Base-by-base conservation (phyloP, 106 monocot species). In the Allium cepa region DNA sequence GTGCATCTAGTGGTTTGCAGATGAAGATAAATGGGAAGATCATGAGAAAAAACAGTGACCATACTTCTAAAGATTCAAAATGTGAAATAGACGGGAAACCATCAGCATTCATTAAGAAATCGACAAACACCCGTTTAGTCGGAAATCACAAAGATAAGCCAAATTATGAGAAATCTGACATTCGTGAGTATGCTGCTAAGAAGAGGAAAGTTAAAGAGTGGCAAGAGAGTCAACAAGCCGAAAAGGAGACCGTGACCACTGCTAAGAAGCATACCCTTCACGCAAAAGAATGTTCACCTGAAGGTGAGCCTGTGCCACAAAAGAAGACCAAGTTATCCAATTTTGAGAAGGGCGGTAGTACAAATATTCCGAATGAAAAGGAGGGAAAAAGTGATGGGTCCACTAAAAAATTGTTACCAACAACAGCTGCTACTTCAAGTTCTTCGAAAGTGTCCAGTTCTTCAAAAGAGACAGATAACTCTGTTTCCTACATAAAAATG, bases 371-470 rank as follows among this genome's bases (percentile, higher is more conserved):
- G 2, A 60, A 72, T 77, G 68, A 62, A 18, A 72, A 36, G 46
- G 64, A 59, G 27, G 74, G 69, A 7, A 76, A 73, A 73, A 70
- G 50, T 22, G 56, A 58, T 53, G 13, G 15, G 15, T 17, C 26
- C 15, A 59, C 71, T 17, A 73, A 56, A 69, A 72, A 69, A 47
- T 1, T 48, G 27, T 72, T 77, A 14, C 51, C 76, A 49, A 47
- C 64, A 49, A 49, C 64, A 64, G 88, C 81, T 56, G 82, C 90
- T 72, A 81, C 83, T 60, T 89, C 87, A 27, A 89, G 92, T 70
- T 89, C 92, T 61, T 89, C 97, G 28, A 97, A 87, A 78, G 69
- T 87, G 55, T 90, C 87, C 58, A 78, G 84, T 57, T 85, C 94
- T 3, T 63, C 22, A 36, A 83, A 75, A 14, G 74, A 57, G n/a